Evolutionary conservation across 441 rosid species (phyloP).

Genomic region (Eutrema salsugineum): DNA sequence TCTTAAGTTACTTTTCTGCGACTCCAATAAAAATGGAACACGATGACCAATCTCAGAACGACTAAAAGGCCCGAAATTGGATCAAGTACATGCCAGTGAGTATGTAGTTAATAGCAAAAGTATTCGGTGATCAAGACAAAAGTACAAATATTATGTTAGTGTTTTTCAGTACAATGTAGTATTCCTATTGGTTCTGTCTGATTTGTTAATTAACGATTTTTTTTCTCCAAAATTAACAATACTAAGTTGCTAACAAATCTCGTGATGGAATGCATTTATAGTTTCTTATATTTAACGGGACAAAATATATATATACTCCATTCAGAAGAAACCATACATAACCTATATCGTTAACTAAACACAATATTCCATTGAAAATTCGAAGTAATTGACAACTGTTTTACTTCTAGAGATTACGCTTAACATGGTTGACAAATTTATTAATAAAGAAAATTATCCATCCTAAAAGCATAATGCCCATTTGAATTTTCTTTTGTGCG

Average conservation of each 20-base stretch:
- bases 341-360: not conserved
- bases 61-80: not conserved
- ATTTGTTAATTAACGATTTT: too few species aligned
- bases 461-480: not conserved
- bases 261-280: not conserved
- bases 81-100: not conserved
- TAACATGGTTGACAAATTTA: slow-evolving; percentile 11
- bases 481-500: slow-evolving; percentile 5
- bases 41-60: not conserved
- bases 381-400: not conserved
- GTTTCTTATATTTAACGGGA: too few species aligned
- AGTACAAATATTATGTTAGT: not conserved
- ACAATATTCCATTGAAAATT: not conserved
- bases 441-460: slow-evolving; percentile 20
- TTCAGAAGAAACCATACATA: too few species aligned
- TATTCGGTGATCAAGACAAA: not conserved
- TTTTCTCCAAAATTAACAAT: too few species aligned
- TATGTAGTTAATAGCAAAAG: not conserved
- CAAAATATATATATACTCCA: too few species aligned
- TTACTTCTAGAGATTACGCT: slow-evolving; percentile 2
- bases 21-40: not conserved
- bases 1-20: not conserved
- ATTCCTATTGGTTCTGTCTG: not conserved
- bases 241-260: too few species aligned
- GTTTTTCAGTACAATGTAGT: not conserved